Conservation (phyloP, 306 rosid species). For the Prunus armeniaca region DNA sequence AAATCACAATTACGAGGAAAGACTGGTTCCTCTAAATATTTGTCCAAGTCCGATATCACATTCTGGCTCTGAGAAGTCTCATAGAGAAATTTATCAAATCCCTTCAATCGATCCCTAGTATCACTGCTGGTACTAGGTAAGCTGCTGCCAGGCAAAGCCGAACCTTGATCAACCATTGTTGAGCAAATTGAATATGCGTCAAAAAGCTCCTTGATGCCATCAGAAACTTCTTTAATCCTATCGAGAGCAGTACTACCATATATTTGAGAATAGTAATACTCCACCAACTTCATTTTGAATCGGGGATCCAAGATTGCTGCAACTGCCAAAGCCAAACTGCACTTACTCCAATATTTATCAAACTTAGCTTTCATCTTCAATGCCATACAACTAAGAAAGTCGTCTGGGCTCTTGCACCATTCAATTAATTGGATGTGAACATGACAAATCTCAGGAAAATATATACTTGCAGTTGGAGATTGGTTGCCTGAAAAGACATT, state of each 20-base stretch:
- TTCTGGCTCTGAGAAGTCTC: conserved; percentile 77
- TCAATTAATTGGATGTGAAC: conserved; percentile 81
- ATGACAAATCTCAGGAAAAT: conserved; percentile 88
- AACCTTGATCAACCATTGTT: conserved; percentile 85
- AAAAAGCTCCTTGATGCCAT: conserved; percentile 77
- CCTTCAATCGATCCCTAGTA: conserved; percentile 79
- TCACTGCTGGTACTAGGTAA: conserved; percentile 63
- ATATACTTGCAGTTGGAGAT: conserved; percentile 72
- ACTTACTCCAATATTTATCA: conserved; percentile 92
- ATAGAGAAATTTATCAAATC: conserved; percentile 89
- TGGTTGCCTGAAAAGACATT: conserved; percentile 60
- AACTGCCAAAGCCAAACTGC: conserved; percentile 79
- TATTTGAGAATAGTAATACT: conserved; percentile 90
- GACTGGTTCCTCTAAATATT: conserved; percentile 90
- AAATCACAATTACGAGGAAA: conserved; percentile 87
- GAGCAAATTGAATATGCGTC: conserved; percentile 78
- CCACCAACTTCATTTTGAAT: conserved; percentile 90
- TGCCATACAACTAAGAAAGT: conserved; percentile 64
- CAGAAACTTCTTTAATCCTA: conserved; percentile 84
- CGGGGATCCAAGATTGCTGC: conserved; percentile 94
- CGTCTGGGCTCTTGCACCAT: conserved; percentile 83
- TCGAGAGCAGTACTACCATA: conserved; percentile 89
- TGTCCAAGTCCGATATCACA: conserved; percentile 73
- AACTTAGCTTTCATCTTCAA: conserved; percentile 75
- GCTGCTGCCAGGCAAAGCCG: conserved; percentile 79